A percentile compares a stretch with the other conserved stretches of the same genome.
phyloP scores from a whole-genome alignment of 2,329 filamentous ascomycete species.

The Monilinia polystroma region DNA sequence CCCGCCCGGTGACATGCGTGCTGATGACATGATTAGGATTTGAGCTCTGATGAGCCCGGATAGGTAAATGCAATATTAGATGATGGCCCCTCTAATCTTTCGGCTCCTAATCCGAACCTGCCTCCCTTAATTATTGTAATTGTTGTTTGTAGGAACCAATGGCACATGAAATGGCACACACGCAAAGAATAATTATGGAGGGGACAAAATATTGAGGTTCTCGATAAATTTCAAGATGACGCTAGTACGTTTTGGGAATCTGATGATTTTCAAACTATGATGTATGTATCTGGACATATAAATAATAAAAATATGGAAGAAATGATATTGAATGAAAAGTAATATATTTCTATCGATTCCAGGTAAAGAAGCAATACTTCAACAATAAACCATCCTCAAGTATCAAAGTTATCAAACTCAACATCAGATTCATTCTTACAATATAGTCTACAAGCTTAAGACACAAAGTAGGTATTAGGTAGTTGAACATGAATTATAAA shows the following conservation, averaged over 20 bases:
- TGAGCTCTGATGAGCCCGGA: slow-evolving; percentile 16
- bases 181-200: slow-evolving; percentile 8
- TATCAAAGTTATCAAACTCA: too few species aligned
- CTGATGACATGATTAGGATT: slow-evolving; percentile 36
- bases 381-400: too few species aligned
- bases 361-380: too few species aligned
- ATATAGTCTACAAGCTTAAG: too few species aligned
- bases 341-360: too few species aligned
- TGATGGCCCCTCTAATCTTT: not conserved
- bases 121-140: not conserved
- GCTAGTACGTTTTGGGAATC: slow-evolving; percentile 12
- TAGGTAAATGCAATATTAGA: not conserved
- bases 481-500: too few species aligned
- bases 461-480: too few species aligned
- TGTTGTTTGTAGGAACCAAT: slow-evolving; percentile 15
- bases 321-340: too few species aligned
- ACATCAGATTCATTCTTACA: too few species aligned
- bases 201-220: slow-evolving; percentile 22
- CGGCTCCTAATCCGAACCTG: not conserved
- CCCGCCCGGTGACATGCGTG: slow-evolving; percentile 58
- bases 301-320: too few species aligned
- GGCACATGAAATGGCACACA: slow-evolving; percentile 16
- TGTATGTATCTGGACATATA: too few species aligned
- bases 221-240: slow-evolving; percentile 19
- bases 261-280: not conserved